These are phyloP conservation scores for Sisymbrium altissimum DNA, from an alignment of 345 rosid genomes.

Conservation along the genomic window DNA sequence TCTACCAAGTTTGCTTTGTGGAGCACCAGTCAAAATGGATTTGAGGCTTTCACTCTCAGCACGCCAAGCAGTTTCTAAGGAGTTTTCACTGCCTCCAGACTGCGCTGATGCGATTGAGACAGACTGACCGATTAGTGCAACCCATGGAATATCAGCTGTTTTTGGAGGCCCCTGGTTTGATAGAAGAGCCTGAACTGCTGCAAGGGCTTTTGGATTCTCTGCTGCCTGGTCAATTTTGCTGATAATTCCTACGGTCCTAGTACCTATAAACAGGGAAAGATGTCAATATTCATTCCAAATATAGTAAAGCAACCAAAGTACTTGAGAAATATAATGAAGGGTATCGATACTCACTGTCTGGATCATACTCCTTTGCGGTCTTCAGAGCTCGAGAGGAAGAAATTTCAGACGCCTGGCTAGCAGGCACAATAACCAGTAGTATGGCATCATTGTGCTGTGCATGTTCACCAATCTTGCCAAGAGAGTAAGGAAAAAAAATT, in stretches of 20 bases:
- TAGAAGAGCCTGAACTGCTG: neutral
- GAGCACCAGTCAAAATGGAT: neutral
- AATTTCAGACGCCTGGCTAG: conserved; percentile 86
- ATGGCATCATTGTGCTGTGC: conserved; percentile 87
- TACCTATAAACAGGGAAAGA: conserved; percentile 46
- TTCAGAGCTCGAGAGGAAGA: conserved; percentile 86
- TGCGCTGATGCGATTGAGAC: neutral
- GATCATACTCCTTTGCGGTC: conserved; percentile 83
- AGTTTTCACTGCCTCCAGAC: neutral
- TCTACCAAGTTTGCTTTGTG: neutral
- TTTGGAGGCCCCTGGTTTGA: neutral
- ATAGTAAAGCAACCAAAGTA: neutral
- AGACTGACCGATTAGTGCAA: neutral
- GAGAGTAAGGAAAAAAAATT: conserved; percentile 5
- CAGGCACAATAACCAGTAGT: conserved; percentile 81
- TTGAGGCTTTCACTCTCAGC: neutral
- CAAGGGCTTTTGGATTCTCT: neutral
- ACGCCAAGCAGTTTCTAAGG: conserved; percentile 2
- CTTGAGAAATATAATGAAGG: conserved; percentile 12
- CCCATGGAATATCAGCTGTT: neutral
- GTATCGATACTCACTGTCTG: conserved; percentile 56
- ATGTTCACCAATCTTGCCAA: conserved; percentile 63
- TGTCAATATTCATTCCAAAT: neutral
- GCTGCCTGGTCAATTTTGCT: conserved; percentile 62
- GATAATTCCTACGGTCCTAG: conserved; percentile 89